Percentiles rank a stretch among this genome's conserved stretches.
Evolutionary conservation across 2,329 filamentous ascomycete genomes (phyloP).

Genomic region (Fusarium sp.): DNA sequence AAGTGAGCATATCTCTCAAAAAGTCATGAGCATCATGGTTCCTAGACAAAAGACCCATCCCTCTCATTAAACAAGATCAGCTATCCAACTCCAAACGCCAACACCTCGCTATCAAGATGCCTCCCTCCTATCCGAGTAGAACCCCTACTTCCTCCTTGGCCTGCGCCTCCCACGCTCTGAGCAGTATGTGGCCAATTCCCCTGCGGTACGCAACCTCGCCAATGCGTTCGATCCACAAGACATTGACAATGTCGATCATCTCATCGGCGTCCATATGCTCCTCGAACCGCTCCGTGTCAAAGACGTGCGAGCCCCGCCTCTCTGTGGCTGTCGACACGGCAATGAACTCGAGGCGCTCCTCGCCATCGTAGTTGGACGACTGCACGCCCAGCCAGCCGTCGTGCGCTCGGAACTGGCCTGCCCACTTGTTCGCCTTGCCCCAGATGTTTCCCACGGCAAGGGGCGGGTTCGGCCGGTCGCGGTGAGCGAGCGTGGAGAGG

Average conservation of each 20-base stretch:
- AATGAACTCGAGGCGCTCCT: conserved; percentile 58
- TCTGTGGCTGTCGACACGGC: conserved; percentile 57
- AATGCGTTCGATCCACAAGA: conserved; percentile 60
- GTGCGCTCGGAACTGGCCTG: conserved; percentile 58
- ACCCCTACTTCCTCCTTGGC: conserved; percentile 55
- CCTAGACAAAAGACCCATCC: conserved; percentile 3
- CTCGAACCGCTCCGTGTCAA: conserved; percentile 54
- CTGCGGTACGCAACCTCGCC: conserved; percentile 56
- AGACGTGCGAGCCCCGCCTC: conserved; percentile 55
- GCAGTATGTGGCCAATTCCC: conserved; percentile 57
- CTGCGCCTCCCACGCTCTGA: conserved; percentile 55
- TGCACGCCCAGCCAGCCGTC: conserved; percentile 60
- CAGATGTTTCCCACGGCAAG: conserved; percentile 59
- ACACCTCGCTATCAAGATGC: conserved; percentile 30
- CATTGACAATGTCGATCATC: conserved; percentile 59
- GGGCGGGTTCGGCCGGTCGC: conserved; percentile 52
- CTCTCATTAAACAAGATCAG: conserved; percentile 2
- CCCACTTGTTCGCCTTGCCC: conserved; percentile 51
- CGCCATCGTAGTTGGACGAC: conserved; percentile 59
- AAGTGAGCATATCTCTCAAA: neutral
- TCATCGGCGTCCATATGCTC: conserved; percentile 57
- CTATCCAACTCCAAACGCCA: conserved; percentile 20
- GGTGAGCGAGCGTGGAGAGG: conserved; percentile 50
- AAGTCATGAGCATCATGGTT: neutral
- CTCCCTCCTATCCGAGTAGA: conserved; percentile 51